Base-by-base conservation (phyloP, 2,329 filamentous ascomycete genomes). In the Phoma herbarum region DNA sequence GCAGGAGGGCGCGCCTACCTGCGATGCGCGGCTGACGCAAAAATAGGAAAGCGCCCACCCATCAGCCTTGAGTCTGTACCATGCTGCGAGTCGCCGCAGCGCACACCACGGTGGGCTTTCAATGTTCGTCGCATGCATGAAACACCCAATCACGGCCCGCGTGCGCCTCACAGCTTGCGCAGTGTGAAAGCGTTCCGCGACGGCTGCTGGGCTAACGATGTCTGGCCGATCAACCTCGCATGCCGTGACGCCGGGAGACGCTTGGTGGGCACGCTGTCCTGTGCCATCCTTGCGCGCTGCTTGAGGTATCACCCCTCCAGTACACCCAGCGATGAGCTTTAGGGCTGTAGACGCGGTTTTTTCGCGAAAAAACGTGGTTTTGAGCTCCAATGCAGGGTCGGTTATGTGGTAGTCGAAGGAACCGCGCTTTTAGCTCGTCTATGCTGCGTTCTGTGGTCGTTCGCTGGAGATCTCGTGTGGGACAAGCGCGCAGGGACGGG, bases 301-400 rank as follows among this genome's bases (percentile, higher is more conserved):
- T 49, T 25, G 44, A 59, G 56, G 31, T 31, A 54, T 54, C 56
- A 20, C 59, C 68, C 71, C 70, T 67, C 69, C 70, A 59, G 55
- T 60, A 67, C 64, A 58, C 60, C 63, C 62, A 57, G 51, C 52
- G 53, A 62, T 56, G 54, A 51, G 45, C 63, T 68, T 59, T 74
- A 68, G 67, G 65, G 67, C 70, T 70, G 62, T 63, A 73, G 63
- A 73, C 65, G 66, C 64, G 61, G 59, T 60, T 69, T 73, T 74
- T 71, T 59, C 64, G 67, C 67, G 31, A 65, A 71, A 75, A 74
- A 71, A 72, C 65, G 70, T 69, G 65, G 62, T 50, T 50, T 39
- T 57, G 59, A 66, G 63, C 63, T 62, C 64, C 59, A 57, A 69
- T 64, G 69, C 69, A 70, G 71, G 66, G 65, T 60, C 57, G 31